Evolutionary conservation across 192 early-diverging fungal genomes (phyloP), one percentile per base, ranked within the genome.

Genomic region (Paraglomus occultum): DNA sequence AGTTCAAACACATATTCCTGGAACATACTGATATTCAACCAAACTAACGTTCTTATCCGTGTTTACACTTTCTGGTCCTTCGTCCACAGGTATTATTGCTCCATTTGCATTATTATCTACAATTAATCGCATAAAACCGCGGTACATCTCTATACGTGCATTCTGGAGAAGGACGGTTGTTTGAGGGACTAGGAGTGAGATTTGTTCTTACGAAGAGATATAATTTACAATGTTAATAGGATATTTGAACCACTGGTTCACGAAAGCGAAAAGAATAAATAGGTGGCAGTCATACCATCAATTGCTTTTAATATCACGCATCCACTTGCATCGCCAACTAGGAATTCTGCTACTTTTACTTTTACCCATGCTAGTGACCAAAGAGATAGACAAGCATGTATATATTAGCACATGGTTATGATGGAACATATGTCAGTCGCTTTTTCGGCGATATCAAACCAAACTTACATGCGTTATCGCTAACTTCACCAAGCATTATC

Each of bases 111-210:
- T 70, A 42, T 59, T 22, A 70, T 70, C 67, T 10, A 59, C 22
- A 14, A 70, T 57, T 42, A 70, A 59, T 31, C 67, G 55, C 67
- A 70, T 70, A 59, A 70, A 70, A 40, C 67, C 67, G 17, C 67
- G 67, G 48, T 59, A 70, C 67, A 70, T 70, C 59, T 70, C 67
- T 4, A 70, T 57, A 39, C 67, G 43, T 4, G 67, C 67, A 44
- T 70, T 70, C 17, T 60, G 53, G 46, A 70, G 46, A 8, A 14
- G 8, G 6, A 70, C 45, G 4, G 10, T 59, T n/a, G 55, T 31
- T 48, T 66, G 15, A 5, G 64, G 49, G 49, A 51, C 8, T 9
- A 66, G 31, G n/a, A 66, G n/a, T 40, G 48, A 38, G 17, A 66
- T 52, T 66, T 66, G 64, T 8, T 51, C 64, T 65, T 17, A 42